A percentile compares a stretch with the other conserved stretches of the same genome.
These are phyloP conservation scores for Eucalyptus tenuipes DNA, from an alignment of 345 rosid species.

Conservation along the genomic window DNA sequence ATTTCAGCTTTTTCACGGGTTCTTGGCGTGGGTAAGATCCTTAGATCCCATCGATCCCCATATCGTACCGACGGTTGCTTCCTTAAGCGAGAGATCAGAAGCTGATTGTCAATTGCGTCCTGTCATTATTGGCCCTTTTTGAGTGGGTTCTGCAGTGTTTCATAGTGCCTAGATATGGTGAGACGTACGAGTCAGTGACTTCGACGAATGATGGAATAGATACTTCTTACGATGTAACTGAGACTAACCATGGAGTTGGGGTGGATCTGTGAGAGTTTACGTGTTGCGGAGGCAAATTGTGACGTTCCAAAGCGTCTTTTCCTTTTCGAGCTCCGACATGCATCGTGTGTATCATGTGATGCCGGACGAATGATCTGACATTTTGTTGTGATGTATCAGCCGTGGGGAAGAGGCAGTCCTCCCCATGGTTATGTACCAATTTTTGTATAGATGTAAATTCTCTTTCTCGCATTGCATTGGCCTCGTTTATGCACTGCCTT, in stretches of 20 bases:
- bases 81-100: neutral
- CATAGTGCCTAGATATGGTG: neutral
- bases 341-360: neutral
- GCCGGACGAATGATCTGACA: neutral
- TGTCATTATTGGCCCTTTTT: neutral
- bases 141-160: neutral
- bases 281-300: neutral
- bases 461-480: neutral
- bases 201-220: neutral
- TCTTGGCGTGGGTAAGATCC: conserved; percentile 45
- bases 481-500: neutral
- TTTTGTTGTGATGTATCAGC: neutral
- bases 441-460: neutral
- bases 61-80: neutral
- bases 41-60: neutral
- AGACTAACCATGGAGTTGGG: neutral
- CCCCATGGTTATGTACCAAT: neutral
- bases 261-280: neutral
- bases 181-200: neutral
- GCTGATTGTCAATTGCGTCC: neutral
- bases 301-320: neutral
- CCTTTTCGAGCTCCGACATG: neutral
- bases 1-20: conserved; percentile 82
- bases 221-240: neutral
- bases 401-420: neutral